Conservation (phyloP, 345 rosid genomes). For the Euphorbia tirucalli region DNA sequence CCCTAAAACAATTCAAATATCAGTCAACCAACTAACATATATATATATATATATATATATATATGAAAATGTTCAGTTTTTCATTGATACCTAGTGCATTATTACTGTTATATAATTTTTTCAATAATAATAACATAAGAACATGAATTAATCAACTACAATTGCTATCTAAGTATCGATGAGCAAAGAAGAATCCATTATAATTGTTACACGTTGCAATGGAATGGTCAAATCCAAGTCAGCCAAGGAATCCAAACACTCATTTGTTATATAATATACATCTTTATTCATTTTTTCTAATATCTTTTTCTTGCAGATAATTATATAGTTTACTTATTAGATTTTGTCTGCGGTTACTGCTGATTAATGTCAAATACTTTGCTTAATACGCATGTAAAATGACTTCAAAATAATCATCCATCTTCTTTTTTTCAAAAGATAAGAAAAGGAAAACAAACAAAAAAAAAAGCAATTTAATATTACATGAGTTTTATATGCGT, state of each 20-base stretch:
- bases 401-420: too few species aligned
- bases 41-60: too few species aligned
- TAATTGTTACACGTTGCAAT: background rate
- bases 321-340: background rate
- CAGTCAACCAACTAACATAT: too few species aligned
- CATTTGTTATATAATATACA: background rate
- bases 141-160: too few species aligned
- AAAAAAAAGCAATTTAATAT: background rate
- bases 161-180: too few species aligned
- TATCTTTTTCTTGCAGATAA: background rate
- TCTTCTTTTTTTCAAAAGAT: too few species aligned
- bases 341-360: background rate
- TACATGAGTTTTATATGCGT: background rate
- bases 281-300: background rate
- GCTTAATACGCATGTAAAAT: background rate
- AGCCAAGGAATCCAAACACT: background rate
- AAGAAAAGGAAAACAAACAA: background rate
- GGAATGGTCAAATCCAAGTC: slow-evolving; percentile 13
- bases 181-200: background rate
- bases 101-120: too few species aligned
- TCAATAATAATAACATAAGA: too few species aligned
- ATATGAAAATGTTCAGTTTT: too few species aligned
- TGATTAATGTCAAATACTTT: background rate
- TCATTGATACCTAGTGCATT: too few species aligned
- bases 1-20: too few species aligned